Evolutionary conservation across 2,329 filamentous ascomycete genomes (phyloP), one percentile per base, ranked within the genome.

Genomic region (Aspergillus tubingensis): DNA sequence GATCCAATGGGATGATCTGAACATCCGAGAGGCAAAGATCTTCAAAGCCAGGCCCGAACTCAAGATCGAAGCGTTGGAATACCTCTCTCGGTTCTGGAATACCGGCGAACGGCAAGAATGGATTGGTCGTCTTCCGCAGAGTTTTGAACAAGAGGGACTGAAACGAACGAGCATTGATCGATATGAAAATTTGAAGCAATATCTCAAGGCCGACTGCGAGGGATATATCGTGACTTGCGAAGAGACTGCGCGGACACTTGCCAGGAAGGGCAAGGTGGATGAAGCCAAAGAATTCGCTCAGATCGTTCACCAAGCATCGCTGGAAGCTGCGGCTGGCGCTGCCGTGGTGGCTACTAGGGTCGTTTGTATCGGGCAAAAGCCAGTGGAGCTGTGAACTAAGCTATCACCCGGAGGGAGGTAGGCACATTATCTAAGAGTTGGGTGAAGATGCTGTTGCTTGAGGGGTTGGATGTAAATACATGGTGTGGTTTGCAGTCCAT

Each of bases 1-100:
- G 49, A 61, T 61, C 13, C 54, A 61, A n/a, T 61, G 59, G 59
- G 59, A 61, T 10, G 59, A 61, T 8, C 44, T 49, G 15, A 61
- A 49, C 21, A 32, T 48, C 8, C 41, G 8, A 2, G 49, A 48
- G 3, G 49, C 21, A 8, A 32, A 49, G 8, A 47, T 61, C 5
- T 43, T 58, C 19, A 54, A 49, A 19, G 41, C 32, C 7, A 52
- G 54, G 5, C 38, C 30, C 3, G 41, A 10, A 3, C 15, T 49
- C 3, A 32, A 32, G 13, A 11, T 50, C 0, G 39, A 50, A 11
- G 59, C 59, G 3, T 27, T 58, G 7, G 59, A 58, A 8, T 38
- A 39, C 2, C 30, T 61, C n/a, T 19, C 23, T 15, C 23, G 30
- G 11, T 61, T 61, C n/a, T 41, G 47, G 39, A 25, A 58, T 8